These are phyloP conservation scores for Alternaria sp. DNA, from an alignment of 2,329 filamentous ascomycete species.

Conservation along the genomic window DNA sequence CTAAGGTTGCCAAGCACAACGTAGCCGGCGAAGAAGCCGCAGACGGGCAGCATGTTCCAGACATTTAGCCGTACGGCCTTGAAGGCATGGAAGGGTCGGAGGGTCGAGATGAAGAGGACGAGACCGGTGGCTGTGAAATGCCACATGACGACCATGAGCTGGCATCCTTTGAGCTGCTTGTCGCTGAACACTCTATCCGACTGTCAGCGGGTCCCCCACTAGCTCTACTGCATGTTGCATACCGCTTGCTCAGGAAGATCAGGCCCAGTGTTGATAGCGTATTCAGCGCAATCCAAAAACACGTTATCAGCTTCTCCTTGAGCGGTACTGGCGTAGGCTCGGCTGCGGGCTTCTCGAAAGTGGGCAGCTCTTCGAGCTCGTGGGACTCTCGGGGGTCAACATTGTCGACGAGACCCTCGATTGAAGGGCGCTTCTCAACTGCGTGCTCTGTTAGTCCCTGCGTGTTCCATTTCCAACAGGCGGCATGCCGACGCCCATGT, in stretches of 20 bases:
- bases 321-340: conserved; percentile 36
- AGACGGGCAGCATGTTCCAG: conserved; percentile 54
- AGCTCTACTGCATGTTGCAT: conserved; percentile 11
- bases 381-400: conserved; percentile 43
- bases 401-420: conserved; percentile 48
- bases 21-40: conserved; percentile 55
- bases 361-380: conserved; percentile 44
- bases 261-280: conserved; percentile 52
- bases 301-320: conserved; percentile 48
- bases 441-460: conserved; percentile 26
- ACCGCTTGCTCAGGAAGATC: conserved; percentile 56
- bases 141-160: conserved; percentile 57
- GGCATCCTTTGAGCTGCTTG: conserved; percentile 52
- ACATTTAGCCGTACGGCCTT: conserved; percentile 53
- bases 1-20: conserved; percentile 55
- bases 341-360: conserved; percentile 37
- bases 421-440: conserved; percentile 48
- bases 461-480: neutral
- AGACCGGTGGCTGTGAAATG: conserved; percentile 54
- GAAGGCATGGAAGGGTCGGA: conserved; percentile 53
- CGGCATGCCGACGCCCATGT: neutral
- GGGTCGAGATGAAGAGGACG: conserved; percentile 52
- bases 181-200: conserved; percentile 52
- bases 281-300: conserved; percentile 52
- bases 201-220: conserved; percentile 23